Evolutionary conservation across 75 land plant genomes (phyloP), one percentile per base, ranked within the genome.

Genomic region (Sequoia sempervirens): DNA sequence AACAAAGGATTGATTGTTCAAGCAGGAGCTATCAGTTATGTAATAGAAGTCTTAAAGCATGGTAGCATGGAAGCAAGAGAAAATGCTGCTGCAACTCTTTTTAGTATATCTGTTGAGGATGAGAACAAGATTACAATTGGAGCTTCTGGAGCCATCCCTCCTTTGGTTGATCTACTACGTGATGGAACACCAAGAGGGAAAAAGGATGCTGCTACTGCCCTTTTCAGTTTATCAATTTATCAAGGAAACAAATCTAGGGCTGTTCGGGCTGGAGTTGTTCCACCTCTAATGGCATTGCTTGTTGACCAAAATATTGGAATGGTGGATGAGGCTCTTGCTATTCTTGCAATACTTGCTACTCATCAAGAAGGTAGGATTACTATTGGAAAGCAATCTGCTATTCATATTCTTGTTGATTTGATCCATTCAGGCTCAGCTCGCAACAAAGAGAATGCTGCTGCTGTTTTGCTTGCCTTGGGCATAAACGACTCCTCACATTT

Each of bases 41-140:
- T 96, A 58, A 95, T 96, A 2, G 95, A 96, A 26, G 96, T 96
- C 47, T 85, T 96, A 41, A 91, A 89, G 86, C 87, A 82, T 53
- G 95, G 98, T 20, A 91, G 98, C 85, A 96, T 81, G 85, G 98
- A 95, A 78, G 95, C 97, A 37, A 93, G 98, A 41, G 97, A 96
- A 82, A 96, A 96, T 86, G 98, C 98, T 40, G 98, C 98, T 75
- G 97, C 98, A n/a, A 92, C 98, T 40, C 93, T 96, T 72, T 96
- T 96, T 84, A 96, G 98, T 47, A 80, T 96, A 66, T 96, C 98
- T 32, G 93, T 93, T 74, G 80, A 92, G 9, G 98, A 96, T 83
- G 92, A 93, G 40, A 92, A 95, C 88, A 96, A 96, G 84, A 87
- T 91, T 20, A 84, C 87, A 23, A 96, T 96, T 32, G 98, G 98